phyloP scores from a whole-genome alignment of 106 monocot species.

The Triglochin maritima region DNA sequence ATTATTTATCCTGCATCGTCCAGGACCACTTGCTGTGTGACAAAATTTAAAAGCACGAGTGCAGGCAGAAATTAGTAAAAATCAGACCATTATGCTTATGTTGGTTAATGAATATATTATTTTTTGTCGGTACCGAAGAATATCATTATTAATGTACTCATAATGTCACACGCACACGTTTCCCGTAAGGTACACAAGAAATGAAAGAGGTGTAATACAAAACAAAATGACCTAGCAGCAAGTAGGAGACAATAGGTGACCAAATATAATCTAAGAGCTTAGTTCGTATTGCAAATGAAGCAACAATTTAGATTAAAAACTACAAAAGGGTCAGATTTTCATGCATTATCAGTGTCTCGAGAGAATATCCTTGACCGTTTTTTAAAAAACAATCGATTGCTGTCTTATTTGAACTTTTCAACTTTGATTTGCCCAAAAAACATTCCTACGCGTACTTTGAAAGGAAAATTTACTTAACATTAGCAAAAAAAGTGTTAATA shows the following conservation, averaged over 20 bases:
- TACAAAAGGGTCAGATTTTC: no score
- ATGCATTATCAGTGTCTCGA: no score
- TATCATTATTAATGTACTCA: no score
- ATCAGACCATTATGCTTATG: not conserved
- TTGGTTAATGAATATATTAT: not conserved
- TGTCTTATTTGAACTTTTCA: not conserved
- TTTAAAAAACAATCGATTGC: no score
- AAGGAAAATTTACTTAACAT: not conserved
- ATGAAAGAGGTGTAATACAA: not conserved
- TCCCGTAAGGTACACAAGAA: no score
- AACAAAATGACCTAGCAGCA: not conserved
- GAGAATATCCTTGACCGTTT: no score
- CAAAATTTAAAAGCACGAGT: not conserved
- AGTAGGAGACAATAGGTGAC: no score
- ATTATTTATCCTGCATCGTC: slow-evolving; percentile 82
- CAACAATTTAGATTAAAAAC: no score
- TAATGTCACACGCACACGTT: no score
- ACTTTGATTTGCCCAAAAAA: not conserved
- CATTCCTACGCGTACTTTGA: not conserved
- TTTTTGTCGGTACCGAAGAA: not conserved
- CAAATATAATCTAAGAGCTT: no score
- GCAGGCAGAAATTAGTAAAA: not conserved
- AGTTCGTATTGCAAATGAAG: no score
- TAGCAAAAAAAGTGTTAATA: not conserved
- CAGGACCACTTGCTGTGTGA: slow-evolving; percentile 67